Conservation (phyloP, 75 land plant genomes). For the Pinus albicaulis region DNA sequence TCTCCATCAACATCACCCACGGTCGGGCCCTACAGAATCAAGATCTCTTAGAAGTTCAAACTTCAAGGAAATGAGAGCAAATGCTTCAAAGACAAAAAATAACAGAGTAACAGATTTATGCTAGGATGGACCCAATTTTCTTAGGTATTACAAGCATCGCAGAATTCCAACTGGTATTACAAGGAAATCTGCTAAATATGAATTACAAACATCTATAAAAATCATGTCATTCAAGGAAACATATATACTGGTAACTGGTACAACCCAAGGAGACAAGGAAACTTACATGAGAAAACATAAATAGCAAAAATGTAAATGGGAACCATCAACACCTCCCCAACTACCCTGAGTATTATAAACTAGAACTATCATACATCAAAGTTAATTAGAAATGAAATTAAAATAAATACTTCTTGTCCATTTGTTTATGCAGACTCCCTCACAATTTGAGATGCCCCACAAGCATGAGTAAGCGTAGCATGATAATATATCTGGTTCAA, state of each 20-base stretch:
- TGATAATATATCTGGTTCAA: no score
- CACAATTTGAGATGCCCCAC: no score
- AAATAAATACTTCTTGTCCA: no score
- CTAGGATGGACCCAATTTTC: neutral
- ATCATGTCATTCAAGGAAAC: neutral
- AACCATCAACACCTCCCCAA: no score
- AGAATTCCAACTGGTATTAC: neutral
- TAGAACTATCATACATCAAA: no score
- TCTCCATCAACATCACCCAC: slow-evolving; percentile 98
- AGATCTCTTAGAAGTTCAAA: neutral
- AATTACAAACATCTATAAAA: neutral
- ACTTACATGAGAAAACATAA: no score
- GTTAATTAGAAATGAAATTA: no score
- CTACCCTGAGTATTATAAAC: no score
- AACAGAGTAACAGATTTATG: neutral
- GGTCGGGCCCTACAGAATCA: slow-evolving; percentile 69
- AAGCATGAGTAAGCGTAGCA: no score
- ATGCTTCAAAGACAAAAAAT: neutral
- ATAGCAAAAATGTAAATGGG: no score
- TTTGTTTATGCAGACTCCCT: no score
- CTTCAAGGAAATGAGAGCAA: neutral
- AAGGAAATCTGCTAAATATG: neutral
- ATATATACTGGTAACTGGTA: neutral
- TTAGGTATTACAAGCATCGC: neutral
- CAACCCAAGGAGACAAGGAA: no score